These are phyloP conservation scores for Agrocybe pediades DNA, from an alignment of 768 basidiomycete species.

Conservation along the genomic window DNA sequence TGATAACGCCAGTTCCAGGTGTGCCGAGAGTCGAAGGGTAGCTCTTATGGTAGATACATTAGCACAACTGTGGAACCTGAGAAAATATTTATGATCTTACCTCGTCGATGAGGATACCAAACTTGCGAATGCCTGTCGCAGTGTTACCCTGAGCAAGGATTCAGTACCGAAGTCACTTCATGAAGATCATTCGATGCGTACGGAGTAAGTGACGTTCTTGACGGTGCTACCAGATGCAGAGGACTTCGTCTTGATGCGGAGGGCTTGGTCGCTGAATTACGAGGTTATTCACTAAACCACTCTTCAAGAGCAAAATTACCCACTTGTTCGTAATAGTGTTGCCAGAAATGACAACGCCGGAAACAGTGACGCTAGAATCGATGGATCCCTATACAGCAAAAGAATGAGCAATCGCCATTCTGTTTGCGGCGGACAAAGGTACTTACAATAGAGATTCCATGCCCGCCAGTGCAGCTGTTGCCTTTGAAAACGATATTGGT, in stretches of 20 bases:
- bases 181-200: conserved; percentile 18
- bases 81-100: conserved; percentile 21
- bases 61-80: not conserved
- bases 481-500: conserved; percentile 47
- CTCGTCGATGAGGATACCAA: conserved; percentile 64
- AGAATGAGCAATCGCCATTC: not conserved
- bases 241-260: conserved; percentile 63
- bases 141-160: conserved; percentile 46
- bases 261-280: conserved; percentile 48
- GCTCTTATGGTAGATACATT: conserved; percentile 34
- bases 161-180: not conserved
- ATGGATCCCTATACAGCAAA: conserved; percentile 52
- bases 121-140: conserved; percentile 45
- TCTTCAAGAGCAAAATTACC: conserved; percentile 1
- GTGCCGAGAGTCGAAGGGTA: conserved; percentile 57
- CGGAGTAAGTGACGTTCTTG: conserved; percentile 48
- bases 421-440: not conserved
- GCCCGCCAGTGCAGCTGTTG: conserved; percentile 59
- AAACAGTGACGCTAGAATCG: conserved; percentile 44
- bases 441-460: conserved; percentile 61
- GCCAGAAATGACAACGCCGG: conserved; percentile 44
- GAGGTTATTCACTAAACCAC: not conserved
- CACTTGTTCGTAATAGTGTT: conserved; percentile 63
- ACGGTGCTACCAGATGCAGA: conserved; percentile 48
- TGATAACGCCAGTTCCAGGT: conserved; percentile 56